A percentile compares a stretch with the other conserved stretches of the same genome.
phyloP scores from a whole-genome alignment of 2,329 filamentous ascomycete species.

The Penicillium sp. region DNA sequence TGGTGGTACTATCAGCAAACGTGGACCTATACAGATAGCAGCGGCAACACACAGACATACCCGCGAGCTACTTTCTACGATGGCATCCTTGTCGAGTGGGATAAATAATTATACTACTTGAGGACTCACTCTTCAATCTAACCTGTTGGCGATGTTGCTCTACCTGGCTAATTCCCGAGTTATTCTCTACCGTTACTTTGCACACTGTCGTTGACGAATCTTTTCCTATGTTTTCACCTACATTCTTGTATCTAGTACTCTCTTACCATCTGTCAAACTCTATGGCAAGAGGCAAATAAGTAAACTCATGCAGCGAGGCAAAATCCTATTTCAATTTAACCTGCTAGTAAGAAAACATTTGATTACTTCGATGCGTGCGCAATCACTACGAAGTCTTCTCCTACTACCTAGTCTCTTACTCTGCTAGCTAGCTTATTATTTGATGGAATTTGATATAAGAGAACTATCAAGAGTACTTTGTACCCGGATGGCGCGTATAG shows the following conservation, averaged over 20 bases:
- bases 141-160: background rate
- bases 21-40: background rate
- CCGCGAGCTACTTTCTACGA: background rate
- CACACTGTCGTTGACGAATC: background rate
- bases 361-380: too few relatives aligned
- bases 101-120: background rate
- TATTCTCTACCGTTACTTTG: background rate
- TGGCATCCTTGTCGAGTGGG: background rate
- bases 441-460: too few relatives aligned
- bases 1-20: background rate
- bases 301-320: too few relatives aligned
- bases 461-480: too few relatives aligned
- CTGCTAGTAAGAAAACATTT: too few relatives aligned
- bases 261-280: background rate
- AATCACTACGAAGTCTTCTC: too few relatives aligned
- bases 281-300: too few relatives aligned
- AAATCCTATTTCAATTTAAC: too few relatives aligned
- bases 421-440: too few relatives aligned
- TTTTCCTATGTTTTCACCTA: background rate
- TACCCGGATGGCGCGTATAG: too few relatives aligned
- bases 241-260: background rate
- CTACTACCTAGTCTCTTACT: too few relatives aligned
- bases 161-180: background rate
- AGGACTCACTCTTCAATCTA: background rate
- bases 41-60: background rate